These are phyloP conservation scores for Penicillium mononematosum DNA, from an alignment of 495 filamentous ascomycete species.

Conservation along the genomic window DNA sequence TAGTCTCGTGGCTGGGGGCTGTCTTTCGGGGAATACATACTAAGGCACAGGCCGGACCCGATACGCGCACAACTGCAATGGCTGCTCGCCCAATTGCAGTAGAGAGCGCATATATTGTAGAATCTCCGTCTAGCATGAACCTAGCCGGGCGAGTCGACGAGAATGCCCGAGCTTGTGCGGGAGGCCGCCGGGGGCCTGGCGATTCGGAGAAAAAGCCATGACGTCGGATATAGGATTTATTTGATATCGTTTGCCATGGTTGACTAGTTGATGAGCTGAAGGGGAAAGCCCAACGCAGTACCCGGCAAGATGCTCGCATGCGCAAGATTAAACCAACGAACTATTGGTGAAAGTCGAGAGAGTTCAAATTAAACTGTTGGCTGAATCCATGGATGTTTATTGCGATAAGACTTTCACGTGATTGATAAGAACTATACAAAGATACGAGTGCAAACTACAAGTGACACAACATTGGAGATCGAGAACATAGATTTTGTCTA, in stretches of 20 bases:
- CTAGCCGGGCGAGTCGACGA: conserved; percentile 17
- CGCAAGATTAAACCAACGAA: conserved; percentile 20
- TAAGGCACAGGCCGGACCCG: conserved; percentile 70
- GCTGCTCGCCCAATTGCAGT: conserved; percentile 83
- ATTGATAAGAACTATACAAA: neutral
- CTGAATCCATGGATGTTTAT: neutral
- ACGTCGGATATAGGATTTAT: conserved; percentile 14
- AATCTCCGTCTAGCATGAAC: conserved; percentile 36
- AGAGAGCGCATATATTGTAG: conserved; percentile 89
- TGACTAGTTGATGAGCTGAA: conserved; percentile 28
- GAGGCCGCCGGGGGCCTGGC: conserved; percentile 2
- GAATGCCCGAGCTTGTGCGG: conserved; percentile 23
- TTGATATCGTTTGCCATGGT: conserved; percentile 6
- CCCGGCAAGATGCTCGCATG: conserved; percentile 34
- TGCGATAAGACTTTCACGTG: neutral
- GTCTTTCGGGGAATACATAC: conserved; percentile 45
- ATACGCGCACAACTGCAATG: conserved; percentile 88
- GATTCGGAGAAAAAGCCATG: conserved; percentile 13
- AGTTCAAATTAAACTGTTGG: neutral
- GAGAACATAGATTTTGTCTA: neutral
- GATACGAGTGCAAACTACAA: neutral
- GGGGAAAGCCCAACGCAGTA: conserved; percentile 30
- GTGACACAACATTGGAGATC: neutral
- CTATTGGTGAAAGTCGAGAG: neutral
- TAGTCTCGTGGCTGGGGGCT: conserved; percentile 10